These are phyloP conservation scores for Platanthera zijinensis DNA, from an alignment of 106 monocot species.

Conservation along the genomic window DNA sequence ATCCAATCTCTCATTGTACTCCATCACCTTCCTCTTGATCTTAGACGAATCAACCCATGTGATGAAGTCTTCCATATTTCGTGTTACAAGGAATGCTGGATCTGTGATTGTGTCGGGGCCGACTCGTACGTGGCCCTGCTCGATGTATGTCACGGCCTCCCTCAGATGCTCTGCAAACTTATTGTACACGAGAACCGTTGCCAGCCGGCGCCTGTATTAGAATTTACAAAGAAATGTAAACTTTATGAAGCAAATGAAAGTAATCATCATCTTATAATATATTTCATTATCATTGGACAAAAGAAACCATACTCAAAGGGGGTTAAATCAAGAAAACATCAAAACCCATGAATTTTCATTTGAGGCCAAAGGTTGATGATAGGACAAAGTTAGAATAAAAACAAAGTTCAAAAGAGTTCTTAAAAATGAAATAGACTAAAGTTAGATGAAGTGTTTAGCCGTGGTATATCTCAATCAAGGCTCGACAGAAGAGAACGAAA, in stretches of 20 bases:
- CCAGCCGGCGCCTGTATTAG: slow-evolving; percentile 48
- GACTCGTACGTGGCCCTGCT: slow-evolving; percentile 85
- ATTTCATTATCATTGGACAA: neutral
- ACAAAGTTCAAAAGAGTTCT: no score
- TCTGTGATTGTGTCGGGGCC: slow-evolving; percentile 79
- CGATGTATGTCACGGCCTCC: slow-evolving; percentile 82
- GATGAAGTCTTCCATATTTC: slow-evolving; percentile 87
- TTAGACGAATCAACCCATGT: slow-evolving; percentile 97
- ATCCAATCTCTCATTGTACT: slow-evolving; percentile 73
- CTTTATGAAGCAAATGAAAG: neutral
- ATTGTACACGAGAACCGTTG: slow-evolving; percentile 38
- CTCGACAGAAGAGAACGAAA: no score
- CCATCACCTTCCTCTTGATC: slow-evolving; percentile 74
- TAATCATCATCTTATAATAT: neutral
- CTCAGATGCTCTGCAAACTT: slow-evolving; percentile 78
- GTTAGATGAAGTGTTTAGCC: no score
- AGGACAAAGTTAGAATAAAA: no score
- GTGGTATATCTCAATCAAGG: no score
- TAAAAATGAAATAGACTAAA: no score
- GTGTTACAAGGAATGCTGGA: slow-evolving; percentile 74
- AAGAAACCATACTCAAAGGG: no score
- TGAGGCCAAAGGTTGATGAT: no score
- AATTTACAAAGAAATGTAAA: neutral
- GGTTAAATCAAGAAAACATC: no score
- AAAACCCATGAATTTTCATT: no score